Conservation (phyloP, 352 stramenopile species). For the Phytophthora idaei region DNA sequence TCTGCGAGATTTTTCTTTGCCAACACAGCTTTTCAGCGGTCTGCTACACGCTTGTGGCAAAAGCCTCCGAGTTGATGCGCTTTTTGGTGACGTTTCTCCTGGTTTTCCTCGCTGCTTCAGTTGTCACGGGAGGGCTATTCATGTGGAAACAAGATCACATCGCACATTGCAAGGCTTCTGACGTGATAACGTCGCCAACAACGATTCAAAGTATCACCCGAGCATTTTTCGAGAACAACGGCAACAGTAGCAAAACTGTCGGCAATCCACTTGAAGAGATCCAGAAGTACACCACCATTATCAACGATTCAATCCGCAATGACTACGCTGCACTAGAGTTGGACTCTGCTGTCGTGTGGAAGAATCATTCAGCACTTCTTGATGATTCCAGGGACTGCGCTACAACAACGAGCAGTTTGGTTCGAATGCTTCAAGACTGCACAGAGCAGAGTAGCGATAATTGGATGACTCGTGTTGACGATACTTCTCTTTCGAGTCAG, state of each 20-base stretch:
- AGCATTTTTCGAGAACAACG: conserved; percentile 36
- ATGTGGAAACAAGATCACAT: conserved; percentile 52
- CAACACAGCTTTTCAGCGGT: conserved; percentile 49
- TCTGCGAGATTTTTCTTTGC: conserved; percentile 56
- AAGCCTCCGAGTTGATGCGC: conserved; percentile 40
- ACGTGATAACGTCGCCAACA: conserved; percentile 7
- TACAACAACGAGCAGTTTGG: conserved; percentile 35
- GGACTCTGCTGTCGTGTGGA: conserved; percentile 35
- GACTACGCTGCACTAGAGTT: conserved; percentile 34
- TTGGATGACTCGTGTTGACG: conserved; percentile 3
- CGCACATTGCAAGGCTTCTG: conserved; percentile 13
- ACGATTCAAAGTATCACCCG: conserved; percentile 31
- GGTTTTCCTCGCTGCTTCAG: conserved; percentile 35
- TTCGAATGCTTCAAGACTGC: conserved; percentile 43
- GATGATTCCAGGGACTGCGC: conserved; percentile 26
- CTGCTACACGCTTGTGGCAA: conserved; percentile 44
- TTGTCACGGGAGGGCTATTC: conserved; percentile 43
- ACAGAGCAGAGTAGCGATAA: conserved; percentile 3
- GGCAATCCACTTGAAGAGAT: conserved; percentile 33
- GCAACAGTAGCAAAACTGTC: conserved; percentile 33
- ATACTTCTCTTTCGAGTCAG: conserved; percentile 31
- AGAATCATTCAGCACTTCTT: conserved; percentile 31
- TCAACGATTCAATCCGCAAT: conserved; percentile 40
- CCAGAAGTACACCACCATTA: conserved; percentile 33
- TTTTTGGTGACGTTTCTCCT: conserved; percentile 47